Percentiles rank a stretch among this genome's conserved stretches.
phyloP scores from a whole-genome alignment of 2,329 filamentous ascomycete genomes.

The Bipolaris bicolor region DNA sequence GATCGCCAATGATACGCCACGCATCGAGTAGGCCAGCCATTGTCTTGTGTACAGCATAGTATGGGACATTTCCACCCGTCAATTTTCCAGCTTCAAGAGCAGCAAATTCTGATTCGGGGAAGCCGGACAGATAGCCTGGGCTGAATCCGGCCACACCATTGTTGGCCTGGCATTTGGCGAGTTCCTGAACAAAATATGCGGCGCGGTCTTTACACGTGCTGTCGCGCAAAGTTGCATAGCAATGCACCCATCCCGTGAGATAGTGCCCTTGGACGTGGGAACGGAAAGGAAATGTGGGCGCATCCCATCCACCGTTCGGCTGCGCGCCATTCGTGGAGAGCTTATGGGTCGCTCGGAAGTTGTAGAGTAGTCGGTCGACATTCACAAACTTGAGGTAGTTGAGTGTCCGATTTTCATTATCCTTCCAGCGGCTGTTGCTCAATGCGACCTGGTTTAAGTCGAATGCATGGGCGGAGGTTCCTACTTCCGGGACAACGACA shows the following conservation, averaged over 20 bases:
- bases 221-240: constrained; percentile 54
- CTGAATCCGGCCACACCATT: constrained; percentile 55
- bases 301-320: constrained; percentile 60
- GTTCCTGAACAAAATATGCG: constrained; percentile 54
- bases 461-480: constrained; percentile 48
- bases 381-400: constrained; percentile 56
- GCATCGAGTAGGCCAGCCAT: constrained; percentile 60
- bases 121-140: constrained; percentile 58
- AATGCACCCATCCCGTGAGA: constrained; percentile 59
- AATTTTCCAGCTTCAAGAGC: constrained; percentile 54
- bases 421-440: constrained; percentile 49
- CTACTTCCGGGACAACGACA: constrained; percentile 32
- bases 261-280: constrained; percentile 60
- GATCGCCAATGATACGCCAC: constrained; percentile 55
- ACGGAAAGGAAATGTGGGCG: constrained; percentile 61
- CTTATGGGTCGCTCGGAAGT: constrained; percentile 56
- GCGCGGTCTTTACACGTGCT: constrained; percentile 55
- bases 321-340: constrained; percentile 56
- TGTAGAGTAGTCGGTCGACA: constrained; percentile 56
- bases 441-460: constrained; percentile 52
- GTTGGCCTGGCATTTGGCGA: constrained; percentile 60
- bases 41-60: constrained; percentile 63
- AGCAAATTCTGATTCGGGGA: constrained; percentile 59
- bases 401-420: constrained; percentile 57
- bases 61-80: constrained; percentile 59